Evolutionary conservation across 495 filamentous ascomycete species (phyloP), one percentile per base, ranked within the genome.

Genomic region (Chaetomidium leptoderma): DNA sequence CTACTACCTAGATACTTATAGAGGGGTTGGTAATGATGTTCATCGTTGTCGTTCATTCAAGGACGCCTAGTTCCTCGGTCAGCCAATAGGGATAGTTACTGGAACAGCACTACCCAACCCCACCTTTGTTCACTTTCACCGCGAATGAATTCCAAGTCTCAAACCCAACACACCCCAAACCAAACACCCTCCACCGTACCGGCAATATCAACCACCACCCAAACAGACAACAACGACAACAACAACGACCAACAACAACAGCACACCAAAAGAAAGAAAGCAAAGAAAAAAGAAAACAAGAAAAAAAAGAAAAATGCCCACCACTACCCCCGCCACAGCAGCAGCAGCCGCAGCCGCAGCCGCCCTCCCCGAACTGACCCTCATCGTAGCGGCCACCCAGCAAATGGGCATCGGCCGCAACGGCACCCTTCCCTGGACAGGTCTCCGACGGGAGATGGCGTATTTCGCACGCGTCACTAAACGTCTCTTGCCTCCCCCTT

Each of bases 391-490:
- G 45, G 85, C 87, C 33, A 88, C 86, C 4, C 81, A 80, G 37
- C 78, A 77, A 60, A 89, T 96, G 73, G 93, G 92, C 65, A 97
- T 97, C 70, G 93, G 93, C 55, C 79, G 80, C 55, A 79, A 80
- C 49, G 90, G 90, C 55, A 80, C 79, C 14, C 82, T 98, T 27
- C 93, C 93, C 30, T 98, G 93, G 93, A 90, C 86, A 0, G 82
- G 83, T 24, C 83, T 97, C 14, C 90, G 86, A 70, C 75, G 83
- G 36, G 93, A 98, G 74, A 95, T 98, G 89, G 82, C 80, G 36
- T 96, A 96, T 74, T 98, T 98, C 67, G 89, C 90, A 21, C 86
- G 92, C 49, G 86, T 93, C 7, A 97, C 93, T 4, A 89, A 89
- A 58, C 86, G 90, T 49, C 45, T 17, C 24, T 24, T 17, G 19